Evolutionary conservation across 1,139 yeast genomes (phyloP), one percentile per base, ranked within the genome.

Genomic region (Geotrichum aggregatum): DNA sequence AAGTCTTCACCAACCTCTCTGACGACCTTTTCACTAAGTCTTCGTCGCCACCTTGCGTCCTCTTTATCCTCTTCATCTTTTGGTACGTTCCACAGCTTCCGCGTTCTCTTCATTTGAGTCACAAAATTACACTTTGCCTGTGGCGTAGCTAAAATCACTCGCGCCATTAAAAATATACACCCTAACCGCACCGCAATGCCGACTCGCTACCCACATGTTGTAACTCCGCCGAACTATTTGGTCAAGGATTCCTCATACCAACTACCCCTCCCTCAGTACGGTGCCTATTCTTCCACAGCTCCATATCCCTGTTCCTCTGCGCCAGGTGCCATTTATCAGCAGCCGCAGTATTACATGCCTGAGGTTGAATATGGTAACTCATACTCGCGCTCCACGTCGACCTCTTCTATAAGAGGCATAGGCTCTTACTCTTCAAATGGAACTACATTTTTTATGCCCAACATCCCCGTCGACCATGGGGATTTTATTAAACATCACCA

Each of bases 1-100:
- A 34, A 34, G 18, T 34, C 5, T 34, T 10, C 19, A n/a, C 8
- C 8, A 8, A n/a, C 14, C 18, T 3, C 36, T 19, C 33, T 38
- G 58, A 53, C 63, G 64, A 61, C 59, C 64, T 61, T 61, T 61
- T 61, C 54, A 59, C 57, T 61, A 61, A 59, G 63, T 58, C 47
- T 52, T 56, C 60, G 61, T 47, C 52, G 19, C 14, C 16, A n/a
- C 16, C n/a, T n/a, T 18, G 3, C 35, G 5, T 11, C 35, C 11
- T 14, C 7, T 28, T 28, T 28, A 7, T 28, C 11, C 31, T 11
- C 11, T 30, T 30, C 34, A 13, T 13, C 14, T 30, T 5, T 14
- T 8, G 10, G 10, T 11, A 28, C 31, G 18, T 16, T 7, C 19
- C 36, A 10, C 16, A 7, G 19, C 2, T n/a, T 30, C 44, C 19